A percentile compares a stretch with the other conserved stretches of the same genome.
These are phyloP conservation scores for Cryphonectria nitschkei DNA, from an alignment of 2,329 filamentous ascomycete species.

Conservation along the genomic window DNA sequence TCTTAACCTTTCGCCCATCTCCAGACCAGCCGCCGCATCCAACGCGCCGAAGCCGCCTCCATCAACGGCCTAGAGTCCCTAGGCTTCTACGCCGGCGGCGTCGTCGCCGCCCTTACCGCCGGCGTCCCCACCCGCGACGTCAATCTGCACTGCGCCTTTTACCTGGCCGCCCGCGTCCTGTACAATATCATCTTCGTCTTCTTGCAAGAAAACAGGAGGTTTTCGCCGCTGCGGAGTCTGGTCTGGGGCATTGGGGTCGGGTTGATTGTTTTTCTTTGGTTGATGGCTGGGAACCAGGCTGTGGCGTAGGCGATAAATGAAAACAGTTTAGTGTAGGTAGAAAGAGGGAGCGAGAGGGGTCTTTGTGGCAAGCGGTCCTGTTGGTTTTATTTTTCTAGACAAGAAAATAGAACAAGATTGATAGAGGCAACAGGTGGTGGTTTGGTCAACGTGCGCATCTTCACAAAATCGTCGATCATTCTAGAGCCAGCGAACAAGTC, in stretches of 20 bases:
- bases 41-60: slow-evolving; percentile 36
- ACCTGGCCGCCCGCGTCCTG: slow-evolving; percentile 43
- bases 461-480: background rate
- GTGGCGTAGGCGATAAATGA: slow-evolving; percentile 11
- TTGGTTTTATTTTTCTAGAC: no score
- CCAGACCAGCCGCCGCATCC: slow-evolving; percentile 33
- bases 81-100: slow-evolving; percentile 46
- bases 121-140: slow-evolving; percentile 42
- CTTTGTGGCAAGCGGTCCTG: no score
- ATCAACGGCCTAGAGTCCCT: slow-evolving; percentile 51
- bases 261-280: slow-evolving; percentile 43
- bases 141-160: slow-evolving; percentile 46
- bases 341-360: background rate
- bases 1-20: background rate
- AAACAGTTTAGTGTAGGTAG: background rate
- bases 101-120: slow-evolving; percentile 52
- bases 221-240: slow-evolving; percentile 43
- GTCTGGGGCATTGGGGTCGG: slow-evolving; percentile 43
- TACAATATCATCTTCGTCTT: slow-evolving; percentile 50
- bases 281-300: slow-evolving; percentile 44
- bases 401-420: background rate
- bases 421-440: background rate
- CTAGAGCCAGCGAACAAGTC: background rate
- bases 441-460: background rate
- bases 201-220: slow-evolving; percentile 45